Evolutionary conservation across 2,329 filamentous ascomycete genomes (phyloP).

Genomic region (Pseudocercospora fijiensis): DNA sequence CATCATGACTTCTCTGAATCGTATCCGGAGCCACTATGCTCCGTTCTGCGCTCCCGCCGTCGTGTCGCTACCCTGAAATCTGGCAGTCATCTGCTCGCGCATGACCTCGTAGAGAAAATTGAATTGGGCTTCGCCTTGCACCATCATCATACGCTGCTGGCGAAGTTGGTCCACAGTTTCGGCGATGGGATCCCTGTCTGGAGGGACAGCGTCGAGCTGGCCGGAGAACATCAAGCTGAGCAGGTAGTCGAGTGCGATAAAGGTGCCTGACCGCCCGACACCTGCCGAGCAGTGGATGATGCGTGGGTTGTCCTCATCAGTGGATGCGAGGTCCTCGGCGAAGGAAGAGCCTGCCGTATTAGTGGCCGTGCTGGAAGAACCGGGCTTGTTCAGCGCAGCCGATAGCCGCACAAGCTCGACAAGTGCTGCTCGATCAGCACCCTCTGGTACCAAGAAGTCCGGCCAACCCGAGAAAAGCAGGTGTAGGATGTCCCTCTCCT

Average conservation of each 20-base stretch:
- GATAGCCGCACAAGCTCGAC: constrained; percentile 69
- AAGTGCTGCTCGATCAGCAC: constrained; percentile 66
- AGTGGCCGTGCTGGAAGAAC: constrained; percentile 17
- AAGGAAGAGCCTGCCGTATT: constrained; percentile 24
- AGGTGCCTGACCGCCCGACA: constrained; percentile 90
- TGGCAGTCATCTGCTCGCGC: constrained; percentile 58
- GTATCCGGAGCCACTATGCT: constrained; percentile 5
- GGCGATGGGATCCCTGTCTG: constrained; percentile 67
- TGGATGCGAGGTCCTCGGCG: constrained; percentile 32
- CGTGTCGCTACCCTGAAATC: constrained; percentile 9
- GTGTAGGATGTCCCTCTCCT: constrained; percentile 73
- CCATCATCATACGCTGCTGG: constrained; percentile 91
- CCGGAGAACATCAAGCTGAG: constrained; percentile 77
- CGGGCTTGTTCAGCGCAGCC: constrained; percentile 52
- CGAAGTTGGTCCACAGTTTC: constrained; percentile 77
- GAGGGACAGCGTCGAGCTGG: constrained; percentile 53
- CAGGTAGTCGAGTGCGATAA: constrained; percentile 92
- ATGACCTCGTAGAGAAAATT: constrained; percentile 86
- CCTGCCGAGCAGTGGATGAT: constrained; percentile 76
- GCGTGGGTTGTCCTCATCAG: constrained; percentile 61
- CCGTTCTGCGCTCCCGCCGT: constrained; percentile 13
- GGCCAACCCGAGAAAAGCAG: constrained; percentile 86
- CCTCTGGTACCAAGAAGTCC: constrained; percentile 78
- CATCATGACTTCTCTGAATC: constrained; percentile 4
- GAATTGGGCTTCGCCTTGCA: constrained; percentile 83